A percentile compares a stretch with the other conserved stretches of the same genome.
Conservation (phyloP, 2,329 filamentous ascomycete species). For the Cryphonectria nitschkei region DNA sequence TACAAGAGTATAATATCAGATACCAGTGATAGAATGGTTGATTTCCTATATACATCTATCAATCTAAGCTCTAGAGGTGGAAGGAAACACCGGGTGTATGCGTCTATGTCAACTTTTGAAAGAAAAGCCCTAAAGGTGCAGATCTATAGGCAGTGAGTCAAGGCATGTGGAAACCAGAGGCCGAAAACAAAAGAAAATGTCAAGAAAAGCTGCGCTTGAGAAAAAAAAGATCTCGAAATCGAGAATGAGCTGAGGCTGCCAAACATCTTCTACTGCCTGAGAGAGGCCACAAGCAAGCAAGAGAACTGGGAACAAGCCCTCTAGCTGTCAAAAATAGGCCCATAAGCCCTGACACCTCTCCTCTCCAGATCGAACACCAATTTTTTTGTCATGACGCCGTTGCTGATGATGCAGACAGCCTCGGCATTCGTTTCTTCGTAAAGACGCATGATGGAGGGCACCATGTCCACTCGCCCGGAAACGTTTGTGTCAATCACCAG, state of each 20-base stretch:
- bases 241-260: neutral
- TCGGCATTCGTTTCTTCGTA: constrained; percentile 37
- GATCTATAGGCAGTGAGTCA: neutral
- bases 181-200: neutral
- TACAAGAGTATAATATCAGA: no score
- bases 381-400: constrained; percentile 38
- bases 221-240: neutral
- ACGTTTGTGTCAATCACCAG: constrained; percentile 39
- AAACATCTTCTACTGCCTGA: neutral
- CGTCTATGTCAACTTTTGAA: neutral
- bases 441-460: constrained; percentile 35
- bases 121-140: neutral
- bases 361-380: constrained; percentile 39
- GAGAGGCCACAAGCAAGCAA: neutral
- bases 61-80: neutral
- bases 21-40: neutral
- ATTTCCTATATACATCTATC: neutral
- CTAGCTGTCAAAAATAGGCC: constrained; percentile 42
- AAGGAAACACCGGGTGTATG: neutral
- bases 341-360: constrained; percentile 40
- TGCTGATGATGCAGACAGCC: constrained; percentile 42
- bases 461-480: constrained; percentile 38
- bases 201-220: neutral
- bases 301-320: no score
- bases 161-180: neutral